phyloP scores from a whole-genome alignment of 805 yeast species.

The Hanseniaspora pseudoguilliermondii region DNA sequence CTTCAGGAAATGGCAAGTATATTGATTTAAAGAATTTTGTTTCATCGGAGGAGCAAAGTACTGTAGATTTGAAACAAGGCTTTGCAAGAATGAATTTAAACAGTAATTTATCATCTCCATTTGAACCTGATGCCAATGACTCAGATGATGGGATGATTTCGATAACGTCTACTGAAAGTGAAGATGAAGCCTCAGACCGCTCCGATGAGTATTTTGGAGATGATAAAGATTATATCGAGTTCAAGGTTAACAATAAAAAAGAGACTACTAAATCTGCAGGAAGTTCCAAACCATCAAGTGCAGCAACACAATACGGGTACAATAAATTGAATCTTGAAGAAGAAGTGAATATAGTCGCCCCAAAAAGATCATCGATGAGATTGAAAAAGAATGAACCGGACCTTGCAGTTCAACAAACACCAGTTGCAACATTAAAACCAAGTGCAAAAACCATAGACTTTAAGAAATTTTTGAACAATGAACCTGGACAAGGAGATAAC shows the following conservation, averaged over 20 bases:
- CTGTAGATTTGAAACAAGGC: background rate
- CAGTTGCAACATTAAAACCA: background rate
- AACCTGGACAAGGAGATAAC: background rate
- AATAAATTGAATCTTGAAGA: background rate
- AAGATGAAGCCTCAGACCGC: background rate
- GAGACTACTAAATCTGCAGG: background rate
- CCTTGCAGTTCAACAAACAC: background rate
- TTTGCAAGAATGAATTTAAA: background rate
- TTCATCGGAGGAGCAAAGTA: background rate
- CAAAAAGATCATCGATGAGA: conserved; percentile 11
- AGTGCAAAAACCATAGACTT: conserved; percentile 12
- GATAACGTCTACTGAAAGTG: background rate
- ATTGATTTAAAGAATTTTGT: background rate
- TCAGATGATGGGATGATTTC: conserved; percentile 5
- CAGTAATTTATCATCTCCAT: background rate
- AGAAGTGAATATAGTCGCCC: background rate
- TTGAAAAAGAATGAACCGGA: background rate
- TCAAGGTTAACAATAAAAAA: background rate
- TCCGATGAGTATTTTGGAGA: background rate
- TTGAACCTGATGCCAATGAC: background rate
- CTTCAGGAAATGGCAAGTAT: background rate
- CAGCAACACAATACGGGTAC: conserved; percentile 3
- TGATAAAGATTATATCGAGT: background rate
- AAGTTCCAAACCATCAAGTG: background rate
- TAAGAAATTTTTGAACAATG: conserved; percentile 4